Conservation (phyloP, 2,329 filamentous ascomycete genomes). For the Cryphonectria naterciae region DNA sequence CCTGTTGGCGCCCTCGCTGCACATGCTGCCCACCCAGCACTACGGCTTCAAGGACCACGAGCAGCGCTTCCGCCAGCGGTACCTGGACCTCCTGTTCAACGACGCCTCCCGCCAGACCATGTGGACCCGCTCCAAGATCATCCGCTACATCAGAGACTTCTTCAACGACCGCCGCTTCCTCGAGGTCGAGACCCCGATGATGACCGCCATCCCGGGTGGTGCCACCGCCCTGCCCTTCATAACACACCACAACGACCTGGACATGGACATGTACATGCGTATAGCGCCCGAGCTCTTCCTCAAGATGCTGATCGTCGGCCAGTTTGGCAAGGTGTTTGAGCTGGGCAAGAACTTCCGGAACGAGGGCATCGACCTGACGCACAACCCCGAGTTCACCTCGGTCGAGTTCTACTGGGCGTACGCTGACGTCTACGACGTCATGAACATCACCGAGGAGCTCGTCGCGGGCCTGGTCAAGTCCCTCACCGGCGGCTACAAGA, state of each 20-base stretch:
- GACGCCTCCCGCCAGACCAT: conserved; percentile 82
- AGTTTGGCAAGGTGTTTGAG: conserved; percentile 93
- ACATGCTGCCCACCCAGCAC: conserved; percentile 86
- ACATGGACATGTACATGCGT: conserved; percentile 94
- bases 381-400: conserved; percentile 98
- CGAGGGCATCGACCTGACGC: conserved; percentile 86
- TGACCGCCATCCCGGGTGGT: conserved; percentile 93
- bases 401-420: conserved; percentile 98
- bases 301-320: conserved; percentile 94
- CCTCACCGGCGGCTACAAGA: conserved; percentile 82
- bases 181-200: conserved; percentile 96
- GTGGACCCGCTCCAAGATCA: conserved; percentile 83
- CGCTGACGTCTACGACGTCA: conserved; percentile 87
- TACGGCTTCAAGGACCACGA: conserved; percentile 97
- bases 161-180: conserved; percentile 88
- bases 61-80: conserved; percentile 88
- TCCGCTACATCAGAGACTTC: conserved; percentile 85
- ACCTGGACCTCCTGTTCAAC: conserved; percentile 97
- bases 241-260: conserved; percentile 93
- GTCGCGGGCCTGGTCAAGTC: conserved; percentile 88
- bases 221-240: conserved; percentile 94
- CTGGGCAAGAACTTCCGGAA: conserved; percentile 96
- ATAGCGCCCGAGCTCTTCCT: conserved; percentile 95
- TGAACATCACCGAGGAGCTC: conserved; percentile 90
- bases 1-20: conserved; percentile 87